phyloP scores from a whole-genome alignment of 345 rosid genomes.

The Populus euphratica region DNA sequence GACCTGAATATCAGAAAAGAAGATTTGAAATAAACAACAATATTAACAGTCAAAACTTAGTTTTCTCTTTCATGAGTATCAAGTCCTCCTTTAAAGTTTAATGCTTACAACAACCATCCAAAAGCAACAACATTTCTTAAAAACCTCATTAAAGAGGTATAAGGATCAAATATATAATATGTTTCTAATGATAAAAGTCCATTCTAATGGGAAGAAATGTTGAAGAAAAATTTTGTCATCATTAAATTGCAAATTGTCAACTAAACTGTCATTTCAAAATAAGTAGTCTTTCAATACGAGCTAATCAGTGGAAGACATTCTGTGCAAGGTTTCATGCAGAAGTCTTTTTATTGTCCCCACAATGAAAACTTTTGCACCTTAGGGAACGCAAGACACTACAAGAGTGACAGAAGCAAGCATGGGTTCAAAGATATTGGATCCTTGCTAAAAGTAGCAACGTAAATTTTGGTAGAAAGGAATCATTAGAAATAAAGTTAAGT shows the following conservation, averaged over 20 bases:
- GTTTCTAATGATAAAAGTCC: background rate
- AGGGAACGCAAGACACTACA: background rate
- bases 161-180: background rate
- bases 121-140: background rate
- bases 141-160: background rate
- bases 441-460: background rate
- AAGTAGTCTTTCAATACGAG: background rate
- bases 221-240: background rate
- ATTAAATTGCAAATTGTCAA: background rate
- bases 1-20: conserved; percentile 40
- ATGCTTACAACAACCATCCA: background rate
- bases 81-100: background rate
- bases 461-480: conserved; percentile 1
- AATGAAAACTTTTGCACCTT: background rate
- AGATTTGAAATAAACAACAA: background rate
- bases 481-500: background rate
- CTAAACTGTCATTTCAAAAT: background rate
- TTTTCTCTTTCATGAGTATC: conserved; percentile 2
- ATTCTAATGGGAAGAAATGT: background rate
- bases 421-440: background rate
- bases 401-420: background rate
- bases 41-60: background rate
- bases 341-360: background rate
- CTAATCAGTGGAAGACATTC: background rate
- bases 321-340: background rate